Conservation (phyloP, 441 rosid genomes). For the Populus tomentosa region DNA sequence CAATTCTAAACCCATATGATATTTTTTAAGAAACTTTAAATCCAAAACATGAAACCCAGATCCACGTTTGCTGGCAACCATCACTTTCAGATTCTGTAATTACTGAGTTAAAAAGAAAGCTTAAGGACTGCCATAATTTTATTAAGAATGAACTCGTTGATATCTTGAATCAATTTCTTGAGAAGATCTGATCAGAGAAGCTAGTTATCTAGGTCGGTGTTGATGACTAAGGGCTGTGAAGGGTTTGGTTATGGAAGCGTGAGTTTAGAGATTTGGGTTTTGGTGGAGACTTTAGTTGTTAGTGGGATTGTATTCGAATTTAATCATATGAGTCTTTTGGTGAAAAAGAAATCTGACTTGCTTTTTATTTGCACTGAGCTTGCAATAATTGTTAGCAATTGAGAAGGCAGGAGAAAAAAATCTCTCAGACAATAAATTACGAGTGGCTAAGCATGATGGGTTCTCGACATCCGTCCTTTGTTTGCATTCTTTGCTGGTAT, state of each 20-base stretch:
- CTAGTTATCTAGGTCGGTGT: conserved; percentile 31
- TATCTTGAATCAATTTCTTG: conserved; percentile 51
- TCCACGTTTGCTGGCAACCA: conserved; percentile 49
- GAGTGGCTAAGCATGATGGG: conserved; percentile 54
- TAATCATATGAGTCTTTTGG: conserved; percentile 42
- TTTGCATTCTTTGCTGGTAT: conserved; percentile 52
- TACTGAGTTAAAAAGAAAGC: conserved; percentile 52
- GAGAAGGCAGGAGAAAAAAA: conserved; percentile 37
- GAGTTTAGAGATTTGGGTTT: conserved; percentile 63
- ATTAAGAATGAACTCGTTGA: conserved; percentile 37
- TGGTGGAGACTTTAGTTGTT: conserved; percentile 49
- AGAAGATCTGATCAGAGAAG: conserved; percentile 39
- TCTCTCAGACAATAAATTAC: conserved; percentile 29
- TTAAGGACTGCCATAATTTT: conserved; percentile 52
- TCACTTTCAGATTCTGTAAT: conserved; percentile 42
- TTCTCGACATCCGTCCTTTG: conserved; percentile 69
- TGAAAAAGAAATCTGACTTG: conserved; percentile 62
- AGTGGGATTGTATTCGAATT: conserved; percentile 42
- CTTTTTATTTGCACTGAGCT: conserved; percentile 55
- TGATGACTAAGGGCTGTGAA: conserved; percentile 30
- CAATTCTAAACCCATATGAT: conserved; percentile 50
- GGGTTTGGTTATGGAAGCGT: conserved; percentile 65
- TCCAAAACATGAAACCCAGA: conserved; percentile 50
- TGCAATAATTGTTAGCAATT: conserved; percentile 46
- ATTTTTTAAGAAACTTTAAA: conserved; percentile 44